Conservation (phyloP, 306 rosid genomes). For the Albizia julibrissin region DNA sequence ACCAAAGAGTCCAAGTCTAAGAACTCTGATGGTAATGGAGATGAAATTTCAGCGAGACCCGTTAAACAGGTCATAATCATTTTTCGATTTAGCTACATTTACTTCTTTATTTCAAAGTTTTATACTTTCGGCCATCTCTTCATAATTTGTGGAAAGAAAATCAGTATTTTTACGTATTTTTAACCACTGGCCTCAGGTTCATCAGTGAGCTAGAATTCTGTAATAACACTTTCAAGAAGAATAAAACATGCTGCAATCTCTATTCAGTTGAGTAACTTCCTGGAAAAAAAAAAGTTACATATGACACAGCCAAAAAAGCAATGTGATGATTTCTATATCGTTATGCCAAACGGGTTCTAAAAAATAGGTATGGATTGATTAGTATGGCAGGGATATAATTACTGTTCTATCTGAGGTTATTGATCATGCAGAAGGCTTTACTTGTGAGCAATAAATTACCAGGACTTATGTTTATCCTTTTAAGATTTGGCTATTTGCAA, state of each 20-base stretch:
- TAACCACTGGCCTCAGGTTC: neutral
- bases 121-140: neutral
- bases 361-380: neutral
- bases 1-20: conserved; percentile 36
- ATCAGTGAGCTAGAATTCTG: neutral
- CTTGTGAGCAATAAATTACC: neutral
- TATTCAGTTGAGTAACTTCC: conserved; percentile 2
- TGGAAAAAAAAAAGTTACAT: neutral
- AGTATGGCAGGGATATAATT: neutral
- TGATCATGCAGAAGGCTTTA: neutral
- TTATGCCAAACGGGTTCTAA: neutral
- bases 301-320: neutral
- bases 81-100: conserved; percentile 7
- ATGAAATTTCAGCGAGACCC: conserved; percentile 51
- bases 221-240: neutral
- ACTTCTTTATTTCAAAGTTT: conserved; percentile 1
- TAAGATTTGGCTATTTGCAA: too few relatives aligned
- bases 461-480: neutral
- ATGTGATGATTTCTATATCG: neutral
- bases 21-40: conserved; percentile 45
- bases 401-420: too few relatives aligned
- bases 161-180: conserved; percentile 5
- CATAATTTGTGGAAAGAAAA: neutral
- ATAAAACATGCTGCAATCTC: neutral
- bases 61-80: conserved; percentile 58